Conservation (phyloP, 768 basidiomycete genomes). For the Pleurotus ostreatus region DNA sequence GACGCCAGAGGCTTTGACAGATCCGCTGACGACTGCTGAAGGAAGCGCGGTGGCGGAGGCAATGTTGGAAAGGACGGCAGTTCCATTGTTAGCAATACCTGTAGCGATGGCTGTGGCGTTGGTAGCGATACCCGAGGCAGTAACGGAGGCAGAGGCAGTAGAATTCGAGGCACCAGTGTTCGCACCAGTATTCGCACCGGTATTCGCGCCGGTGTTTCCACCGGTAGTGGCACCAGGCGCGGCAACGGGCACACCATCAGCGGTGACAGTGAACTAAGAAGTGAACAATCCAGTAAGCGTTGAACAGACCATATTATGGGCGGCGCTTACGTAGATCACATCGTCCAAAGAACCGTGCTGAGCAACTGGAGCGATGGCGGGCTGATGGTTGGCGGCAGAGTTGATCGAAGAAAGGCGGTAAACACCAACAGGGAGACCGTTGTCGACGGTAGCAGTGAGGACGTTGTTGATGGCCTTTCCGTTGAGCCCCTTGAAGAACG, state of each 20-base stretch:
- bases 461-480: conserved; percentile 46
- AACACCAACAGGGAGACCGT: conserved; percentile 50
- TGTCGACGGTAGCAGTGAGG: conserved; percentile 39
- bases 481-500: conserved; percentile 63
- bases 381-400: conserved; percentile 46
- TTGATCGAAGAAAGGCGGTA: conserved; percentile 58
- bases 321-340: conserved; percentile 35
- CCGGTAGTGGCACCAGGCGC: conserved; percentile 3
- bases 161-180: conserved; percentile 9
- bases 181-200: conserved; percentile 16
- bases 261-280: conserved; percentile 29
- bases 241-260: conserved; percentile 19
- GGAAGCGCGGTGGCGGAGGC: neutral
- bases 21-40: too few relatives aligned
- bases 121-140: too few relatives aligned
- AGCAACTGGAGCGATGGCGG: conserved; percentile 41
- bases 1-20: too few relatives aligned
- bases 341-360: conserved; percentile 51
- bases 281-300: too few relatives aligned
- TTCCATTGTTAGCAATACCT: conserved; percentile 8
- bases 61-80: neutral
- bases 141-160: conserved; percentile 5
- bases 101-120: conserved; percentile 14
- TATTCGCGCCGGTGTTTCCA: conserved; percentile 13
- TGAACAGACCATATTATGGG: neutral